phyloP scores from a whole-genome alignment of 2,329 filamentous ascomycete genomes.

The Ophiosphaerella narmari region DNA sequence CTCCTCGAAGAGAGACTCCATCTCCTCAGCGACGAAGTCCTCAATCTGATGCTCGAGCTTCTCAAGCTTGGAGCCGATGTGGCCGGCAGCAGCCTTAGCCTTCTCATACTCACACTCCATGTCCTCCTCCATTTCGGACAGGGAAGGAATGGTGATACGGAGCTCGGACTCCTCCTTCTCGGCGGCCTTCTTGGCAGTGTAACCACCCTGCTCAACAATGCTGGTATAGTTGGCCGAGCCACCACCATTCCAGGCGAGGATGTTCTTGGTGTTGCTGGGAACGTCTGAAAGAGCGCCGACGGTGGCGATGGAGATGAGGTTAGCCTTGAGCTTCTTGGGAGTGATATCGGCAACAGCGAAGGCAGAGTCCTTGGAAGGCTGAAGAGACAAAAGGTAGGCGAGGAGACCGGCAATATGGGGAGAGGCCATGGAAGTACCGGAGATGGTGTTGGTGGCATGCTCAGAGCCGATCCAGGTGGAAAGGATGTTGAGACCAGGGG shows the following conservation, averaged over 20 bases:
- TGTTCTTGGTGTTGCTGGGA: conserved; percentile 84
- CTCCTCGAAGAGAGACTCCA: conserved; percentile 62
- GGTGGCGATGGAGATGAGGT: conserved; percentile 83
- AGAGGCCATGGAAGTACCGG: conserved; percentile 98
- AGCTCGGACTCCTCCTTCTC: conserved; percentile 44
- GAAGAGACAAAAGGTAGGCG: conserved; percentile 96
- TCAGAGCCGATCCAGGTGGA: conserved; percentile 99
- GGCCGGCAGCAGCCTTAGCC: conserved; percentile 44
- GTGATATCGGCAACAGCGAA: conserved; percentile 89
- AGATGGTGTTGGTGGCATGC: conserved; percentile 97
- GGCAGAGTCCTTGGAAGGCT: conserved; percentile 86
- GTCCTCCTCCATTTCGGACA: conserved; percentile 44
- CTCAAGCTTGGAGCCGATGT: conserved; percentile 51
- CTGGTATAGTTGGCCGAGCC: conserved; percentile 88
- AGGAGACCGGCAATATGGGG: conserved; percentile 95
- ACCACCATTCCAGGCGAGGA: conserved; percentile 98
- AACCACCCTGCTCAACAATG: conserved; percentile 76
- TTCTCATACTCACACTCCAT: conserved; percentile 42
- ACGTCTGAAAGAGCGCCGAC: conserved; percentile 78
- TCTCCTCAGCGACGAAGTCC: conserved; percentile 54
- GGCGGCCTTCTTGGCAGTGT: conserved; percentile 56
- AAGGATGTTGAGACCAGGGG: conserved; percentile 92
- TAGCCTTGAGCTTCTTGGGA: conserved; percentile 90
- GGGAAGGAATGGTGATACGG: conserved; percentile 44
- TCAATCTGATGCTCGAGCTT: conserved; percentile 51